phyloP scores from a whole-genome alignment of 305 asterid genomes.

The Rubia balearica region DNA sequence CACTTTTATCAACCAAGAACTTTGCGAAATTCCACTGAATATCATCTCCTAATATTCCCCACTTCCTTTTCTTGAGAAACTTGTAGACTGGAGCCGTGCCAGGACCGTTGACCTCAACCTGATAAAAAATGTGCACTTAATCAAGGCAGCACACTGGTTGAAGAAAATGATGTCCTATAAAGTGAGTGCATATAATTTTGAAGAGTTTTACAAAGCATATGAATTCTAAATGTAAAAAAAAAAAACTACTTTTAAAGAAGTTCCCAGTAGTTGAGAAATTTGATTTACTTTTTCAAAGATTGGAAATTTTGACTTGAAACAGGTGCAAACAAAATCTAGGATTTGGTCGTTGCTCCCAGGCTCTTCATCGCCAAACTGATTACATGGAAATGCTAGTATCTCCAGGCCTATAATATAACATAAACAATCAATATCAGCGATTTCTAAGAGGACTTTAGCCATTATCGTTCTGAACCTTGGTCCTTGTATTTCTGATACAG shows the following conservation, averaged over 20 bases:
- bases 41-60: constrained; percentile 73
- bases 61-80: constrained; percentile 64
- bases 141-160: constrained; percentile 1
- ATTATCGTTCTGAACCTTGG: constrained; percentile 27
- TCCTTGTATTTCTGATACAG: constrained; percentile 55
- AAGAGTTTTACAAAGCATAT: background rate
- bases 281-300: constrained; percentile 55
- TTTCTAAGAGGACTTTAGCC: background rate
- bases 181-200: too few relatives aligned
- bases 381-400: constrained; percentile 80
- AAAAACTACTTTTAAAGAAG: background rate
- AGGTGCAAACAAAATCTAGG: constrained; percentile 26
- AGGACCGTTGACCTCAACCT: constrained; percentile 76
- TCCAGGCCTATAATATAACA: constrained; percentile 54
- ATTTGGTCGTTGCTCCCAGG: constrained; percentile 53
- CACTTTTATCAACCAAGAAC: constrained; percentile 69
- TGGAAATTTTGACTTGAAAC: constrained; percentile 63
- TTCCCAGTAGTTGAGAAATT: background rate
- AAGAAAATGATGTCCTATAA: background rate
- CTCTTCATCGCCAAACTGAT: constrained; percentile 85
- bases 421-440: background rate
- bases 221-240: too few relatives aligned
- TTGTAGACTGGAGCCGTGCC: constrained; percentile 57
- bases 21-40: constrained; percentile 83
- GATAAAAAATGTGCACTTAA: constrained; percentile 8